Conservation (phyloP, 164 flowering plant genomes). For the Sextonia rubra region DNA sequence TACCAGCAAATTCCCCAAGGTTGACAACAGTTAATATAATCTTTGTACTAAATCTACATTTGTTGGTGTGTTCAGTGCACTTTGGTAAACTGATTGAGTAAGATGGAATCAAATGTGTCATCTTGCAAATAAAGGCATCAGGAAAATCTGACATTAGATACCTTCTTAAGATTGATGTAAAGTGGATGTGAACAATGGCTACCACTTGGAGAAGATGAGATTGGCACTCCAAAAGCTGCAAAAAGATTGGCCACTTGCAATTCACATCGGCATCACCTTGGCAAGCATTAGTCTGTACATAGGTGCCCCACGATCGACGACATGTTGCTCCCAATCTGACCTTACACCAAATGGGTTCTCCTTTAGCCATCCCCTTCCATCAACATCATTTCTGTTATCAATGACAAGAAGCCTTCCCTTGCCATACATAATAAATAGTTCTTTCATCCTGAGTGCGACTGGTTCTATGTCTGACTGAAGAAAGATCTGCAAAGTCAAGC, state of each 20-base stretch:
- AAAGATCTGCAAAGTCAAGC: slow-evolving; percentile 46
- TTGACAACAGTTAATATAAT: too few species aligned
- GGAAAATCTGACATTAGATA: background rate
- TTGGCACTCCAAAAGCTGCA: background rate
- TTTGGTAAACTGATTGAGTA: too few species aligned
- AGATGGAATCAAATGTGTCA: background rate
- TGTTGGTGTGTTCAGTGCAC: too few species aligned
- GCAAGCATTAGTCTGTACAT: slow-evolving; percentile 75
- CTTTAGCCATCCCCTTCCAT: slow-evolving; percentile 45
- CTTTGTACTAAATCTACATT: too few species aligned
- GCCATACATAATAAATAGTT: slow-evolving; percentile 53
- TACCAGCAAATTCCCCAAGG: too few species aligned
- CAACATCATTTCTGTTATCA: slow-evolving; percentile 14
- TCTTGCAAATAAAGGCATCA: background rate
- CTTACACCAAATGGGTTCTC: slow-evolving; percentile 79
- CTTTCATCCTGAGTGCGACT: slow-evolving; percentile 72
- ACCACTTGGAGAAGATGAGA: background rate
- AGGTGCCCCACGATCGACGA: slow-evolving; percentile 60
- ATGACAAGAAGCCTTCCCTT: slow-evolving; percentile 45
- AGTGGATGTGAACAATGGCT: background rate
- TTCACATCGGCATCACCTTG: slow-evolving; percentile 20
- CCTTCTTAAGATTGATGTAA: background rate
- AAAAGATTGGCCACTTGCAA: background rate
- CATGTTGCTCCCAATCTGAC: slow-evolving; percentile 92
- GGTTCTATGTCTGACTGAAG: slow-evolving; percentile 79